A percentile compares a stretch with the other conserved stretches of the same genome.
These are phyloP conservation scores for Heliamphora exappendiculata DNA, from an alignment of 148 eudicot genomes.

Conservation along the genomic window DNA sequence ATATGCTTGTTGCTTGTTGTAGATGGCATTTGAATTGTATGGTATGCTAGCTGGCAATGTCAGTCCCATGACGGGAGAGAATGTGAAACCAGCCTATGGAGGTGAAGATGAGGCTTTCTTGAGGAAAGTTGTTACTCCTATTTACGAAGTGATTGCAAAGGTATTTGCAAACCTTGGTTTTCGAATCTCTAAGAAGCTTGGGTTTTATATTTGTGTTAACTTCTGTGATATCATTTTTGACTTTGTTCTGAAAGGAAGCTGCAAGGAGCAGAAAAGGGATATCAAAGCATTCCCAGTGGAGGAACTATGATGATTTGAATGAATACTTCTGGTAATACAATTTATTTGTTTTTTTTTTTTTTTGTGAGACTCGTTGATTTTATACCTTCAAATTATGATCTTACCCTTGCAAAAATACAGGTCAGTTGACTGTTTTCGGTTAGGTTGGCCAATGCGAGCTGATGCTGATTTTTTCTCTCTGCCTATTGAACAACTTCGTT, in stretches of 20 bases:
- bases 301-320: constrained; percentile 96
- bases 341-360: no score
- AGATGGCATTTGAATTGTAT: constrained; percentile 96
- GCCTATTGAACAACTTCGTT: constrained; percentile 21
- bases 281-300: constrained; percentile 97
- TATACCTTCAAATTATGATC: not conserved
- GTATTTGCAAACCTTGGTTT: constrained; percentile 28
- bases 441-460: constrained; percentile 99
- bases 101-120: constrained; percentile 90
- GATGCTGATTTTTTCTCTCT: constrained; percentile 81
- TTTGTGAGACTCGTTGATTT: not conserved
- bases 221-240: not conserved
- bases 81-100: constrained; percentile 89
- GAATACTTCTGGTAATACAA: constrained; percentile 86
- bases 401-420: constrained; percentile 24
- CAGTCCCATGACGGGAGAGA: constrained; percentile 88
- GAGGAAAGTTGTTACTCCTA: constrained; percentile 74
- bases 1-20: not conserved
- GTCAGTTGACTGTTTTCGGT: constrained; percentile 92
- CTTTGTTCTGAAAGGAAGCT: constrained; percentile 54
- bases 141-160: constrained; percentile 71
- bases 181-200: not conserved
- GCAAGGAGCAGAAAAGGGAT: constrained; percentile 70
- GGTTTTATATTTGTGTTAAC: not conserved
- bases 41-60: constrained; percentile 97